Base-by-base conservation (phyloP, 208 protist genomes). In the Leishmania tropica region DNA sequence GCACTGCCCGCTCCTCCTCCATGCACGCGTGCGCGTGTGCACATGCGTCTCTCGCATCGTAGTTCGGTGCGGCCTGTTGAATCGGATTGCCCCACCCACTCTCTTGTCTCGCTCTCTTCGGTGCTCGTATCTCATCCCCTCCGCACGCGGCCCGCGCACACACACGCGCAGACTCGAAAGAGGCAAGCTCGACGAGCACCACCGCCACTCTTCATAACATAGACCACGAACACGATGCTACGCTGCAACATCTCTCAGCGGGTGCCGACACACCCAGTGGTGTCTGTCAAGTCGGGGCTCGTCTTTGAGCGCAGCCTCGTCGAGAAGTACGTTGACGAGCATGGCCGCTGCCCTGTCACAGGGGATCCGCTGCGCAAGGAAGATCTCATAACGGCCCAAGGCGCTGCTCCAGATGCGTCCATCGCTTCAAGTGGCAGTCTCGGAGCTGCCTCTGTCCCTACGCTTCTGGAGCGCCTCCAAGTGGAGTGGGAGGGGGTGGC, bases 401-500 rank as follows among this genome's bases (percentile, higher is more conserved):
- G 85, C 35, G 78, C 86, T 70, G 64, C 76, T 17, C 74, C 73
- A 64, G 80, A 73, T 68, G 56, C 45, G 35, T 15, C 75, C 28
- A 47, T 83, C 17, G 81, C 78, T n/a, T 64, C 82, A 42, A 85
- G 81, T 65, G 80, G 73, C 72, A 85, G 78, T 62, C 75, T 85
- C 64, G 40, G 88, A 65, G 74, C 87, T 80, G 37, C 96, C 86
- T 96, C 91, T 35, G 92, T 99, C 42, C 99, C 99, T 13, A 85
- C 86, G 3, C 83, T 99, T 74, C 86, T 99, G 48, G 82, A 93
- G 67, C 90, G 96, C 15, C 96, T 99, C 40, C 99, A 99, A 87
- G 94, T 94, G 31, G 99, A 99, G 91, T 99, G 99, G 99, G 99
- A 99, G 81, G 93, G 97, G 6, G 64, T 98, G n/a, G 99, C 99